A percentile compares a stretch with the other conserved stretches of the same genome.
Conservation (phyloP, 2,329 filamentous ascomycete genomes). For the Chrysosporium keratinophilum region DNA sequence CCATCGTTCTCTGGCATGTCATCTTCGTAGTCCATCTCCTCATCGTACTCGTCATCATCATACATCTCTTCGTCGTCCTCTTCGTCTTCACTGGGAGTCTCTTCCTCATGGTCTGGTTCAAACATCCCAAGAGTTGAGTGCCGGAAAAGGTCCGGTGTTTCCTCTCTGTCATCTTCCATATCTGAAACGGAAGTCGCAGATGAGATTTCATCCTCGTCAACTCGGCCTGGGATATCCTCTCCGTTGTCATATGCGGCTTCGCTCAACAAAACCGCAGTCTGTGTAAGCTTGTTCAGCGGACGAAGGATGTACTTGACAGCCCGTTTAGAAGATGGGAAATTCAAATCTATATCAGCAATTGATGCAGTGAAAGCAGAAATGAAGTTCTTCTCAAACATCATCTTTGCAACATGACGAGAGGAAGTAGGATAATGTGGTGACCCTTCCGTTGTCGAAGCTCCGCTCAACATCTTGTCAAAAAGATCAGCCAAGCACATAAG, state of each 20-base stretch:
- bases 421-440: constrained; percentile 45
- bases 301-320: constrained; percentile 94
- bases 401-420: constrained; percentile 72
- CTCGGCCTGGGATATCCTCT: constrained; percentile 47
- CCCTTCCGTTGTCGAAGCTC: constrained; percentile 55
- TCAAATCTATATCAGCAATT: constrained; percentile 89
- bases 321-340: constrained; percentile 83
- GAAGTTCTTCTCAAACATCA: constrained; percentile 99
- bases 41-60: constrained; percentile 72
- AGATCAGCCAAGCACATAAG: constrained; percentile 81
- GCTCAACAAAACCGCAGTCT: constrained; percentile 76
- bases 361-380: constrained; percentile 79
- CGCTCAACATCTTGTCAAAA: constrained; percentile 83
- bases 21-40: constrained; percentile 89
- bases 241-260: constrained; percentile 64
- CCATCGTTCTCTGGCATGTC: constrained; percentile 69
- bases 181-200: constrained; percentile 85
- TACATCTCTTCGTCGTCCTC: constrained; percentile 86
- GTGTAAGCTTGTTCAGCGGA: constrained; percentile 76
- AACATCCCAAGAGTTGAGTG: constrained; percentile 94
- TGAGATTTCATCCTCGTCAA: constrained; percentile 76
- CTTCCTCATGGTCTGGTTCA: constrained; percentile 69
- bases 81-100: constrained; percentile 61
- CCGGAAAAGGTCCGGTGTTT: constrained; percentile 92
- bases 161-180: constrained; percentile 73